phyloP scores from a whole-genome alignment of 179 eudicot genomes.

The Carnegiea gigantea region DNA sequence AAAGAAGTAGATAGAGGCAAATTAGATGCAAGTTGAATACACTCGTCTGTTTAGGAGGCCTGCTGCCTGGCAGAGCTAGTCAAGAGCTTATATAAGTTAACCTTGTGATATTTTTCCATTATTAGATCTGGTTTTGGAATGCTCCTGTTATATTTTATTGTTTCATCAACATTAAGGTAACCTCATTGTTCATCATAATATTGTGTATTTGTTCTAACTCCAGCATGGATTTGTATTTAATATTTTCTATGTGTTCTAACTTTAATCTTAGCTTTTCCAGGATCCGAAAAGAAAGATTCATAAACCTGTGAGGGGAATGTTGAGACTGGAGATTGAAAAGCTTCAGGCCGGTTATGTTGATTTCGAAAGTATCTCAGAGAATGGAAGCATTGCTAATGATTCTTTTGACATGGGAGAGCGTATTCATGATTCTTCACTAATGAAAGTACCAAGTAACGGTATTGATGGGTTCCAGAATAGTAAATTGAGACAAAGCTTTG shows the following conservation, averaged over 20 bases:
- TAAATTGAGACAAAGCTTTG: slow-evolving; percentile 38
- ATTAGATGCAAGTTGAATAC: neutral
- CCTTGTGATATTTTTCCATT: neutral
- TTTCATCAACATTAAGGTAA: neutral
- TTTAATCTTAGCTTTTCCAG: slow-evolving; percentile 32
- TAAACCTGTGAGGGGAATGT: slow-evolving; percentile 93
- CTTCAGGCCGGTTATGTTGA: slow-evolving; percentile 77
- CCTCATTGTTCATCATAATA: neutral
- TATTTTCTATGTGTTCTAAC: slow-evolving; percentile 4
- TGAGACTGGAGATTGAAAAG: slow-evolving; percentile 93
- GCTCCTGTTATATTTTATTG: slow-evolving; percentile 3
- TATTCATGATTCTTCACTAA: slow-evolving; percentile 46
- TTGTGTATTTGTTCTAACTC: neutral
- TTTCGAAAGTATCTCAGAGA: slow-evolving; percentile 68
- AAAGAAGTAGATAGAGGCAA: neutral
- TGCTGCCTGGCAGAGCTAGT: neutral
- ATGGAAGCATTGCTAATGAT: slow-evolving; percentile 63
- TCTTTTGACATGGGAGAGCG: slow-evolving; percentile 51
- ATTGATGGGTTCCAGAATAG: slow-evolving; percentile 46
- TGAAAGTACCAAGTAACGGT: slow-evolving; percentile 45
- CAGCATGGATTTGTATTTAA: neutral
- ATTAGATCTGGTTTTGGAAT: neutral
- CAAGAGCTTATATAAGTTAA: neutral
- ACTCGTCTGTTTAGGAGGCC: neutral
- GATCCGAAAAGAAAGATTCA: slow-evolving; percentile 98